A percentile compares a stretch with the other conserved stretches of the same genome.
These are phyloP conservation scores for Vicia sativa DNA, from an alignment of 306 rosid genomes.

Conservation along the genomic window DNA sequence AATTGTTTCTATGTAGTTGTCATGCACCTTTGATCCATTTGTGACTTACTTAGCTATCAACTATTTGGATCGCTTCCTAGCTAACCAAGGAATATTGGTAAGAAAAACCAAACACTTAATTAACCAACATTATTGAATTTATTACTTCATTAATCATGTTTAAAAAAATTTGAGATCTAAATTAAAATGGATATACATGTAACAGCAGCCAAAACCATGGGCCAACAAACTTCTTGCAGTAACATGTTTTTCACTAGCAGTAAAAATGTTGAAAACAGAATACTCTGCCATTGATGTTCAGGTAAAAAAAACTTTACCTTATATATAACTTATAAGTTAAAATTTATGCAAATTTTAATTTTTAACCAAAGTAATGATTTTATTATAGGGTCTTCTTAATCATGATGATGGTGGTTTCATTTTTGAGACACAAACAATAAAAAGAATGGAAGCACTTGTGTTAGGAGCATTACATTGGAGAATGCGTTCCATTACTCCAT, in stretches of 20 bases:
- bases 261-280: conserved; percentile 78
- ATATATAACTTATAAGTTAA: not conserved
- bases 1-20: conserved; percentile 48
- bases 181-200: conserved; percentile 23
- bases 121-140: not conserved
- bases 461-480: conserved; percentile 86
- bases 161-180: conserved; percentile 43
- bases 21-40: conserved; percentile 61
- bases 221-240: conserved; percentile 72
- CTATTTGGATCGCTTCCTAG: conserved; percentile 86
- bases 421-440: conserved; percentile 74
- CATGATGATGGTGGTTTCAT: conserved; percentile 70
- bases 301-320: conserved; percentile 42
- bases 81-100: conserved; percentile 71
- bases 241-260: conserved; percentile 79
- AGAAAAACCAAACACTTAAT: not conserved
- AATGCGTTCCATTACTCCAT: conserved; percentile 95
- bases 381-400: conserved; percentile 31
- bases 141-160: not conserved
- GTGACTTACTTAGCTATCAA: conserved; percentile 77
- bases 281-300: conserved; percentile 58
- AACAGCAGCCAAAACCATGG: conserved; percentile 87
- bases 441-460: conserved; percentile 78
- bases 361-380: not conserved
- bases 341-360: not conserved